Evolutionary conservation across 768 basidiomycete species (phyloP), one percentile per base, ranked within the genome.

Genomic region (Suillus cothurnatus): DNA sequence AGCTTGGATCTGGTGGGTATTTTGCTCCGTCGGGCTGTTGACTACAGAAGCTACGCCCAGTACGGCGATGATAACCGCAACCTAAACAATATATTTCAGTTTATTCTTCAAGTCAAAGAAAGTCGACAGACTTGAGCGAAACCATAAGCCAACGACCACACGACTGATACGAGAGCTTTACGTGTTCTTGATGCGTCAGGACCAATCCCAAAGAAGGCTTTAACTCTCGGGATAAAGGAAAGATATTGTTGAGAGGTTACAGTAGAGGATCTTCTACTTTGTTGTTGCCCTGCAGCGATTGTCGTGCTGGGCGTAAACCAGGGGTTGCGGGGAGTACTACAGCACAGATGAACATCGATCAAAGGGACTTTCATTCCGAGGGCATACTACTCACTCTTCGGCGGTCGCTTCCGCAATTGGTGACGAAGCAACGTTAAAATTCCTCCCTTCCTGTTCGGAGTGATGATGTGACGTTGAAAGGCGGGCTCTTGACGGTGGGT

Each of bases 1-100:
- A 0, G 88, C 87, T 31, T 76, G 69, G 81, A 89, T 89, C 76
- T 92, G 90, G 57, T 80, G 82, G 47, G 78, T 61, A 4, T 63
- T 67, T 3, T 75, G 72, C 43, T 79, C 56, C 0, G 74, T 79
- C 3, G 84, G 85, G 67, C 85, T 89, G 67, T 78, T 77, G 31
- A 79, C 78, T 34, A 77, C 73, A 0, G 85, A 81, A 7, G 85
- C 82, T 39, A 84, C 74, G 9, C 78, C 80, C 12, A 89, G 75
- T 39, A 92, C 67, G 0, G 82, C 77, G 41, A 85, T 80, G 50
- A 89, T 84, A 43, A 81, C 71, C 19, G 82, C 73, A 41, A 85
- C 80, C 90, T 91, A 65, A 32, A 45, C 41, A 47, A 64, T 34
- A 23, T 14, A 63, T 75, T 31, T 59, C 77, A 57, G 52, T 47